Evolutionary conservation across 345 rosid species (phyloP).

Genomic region (Pugionium dolabratum): DNA sequence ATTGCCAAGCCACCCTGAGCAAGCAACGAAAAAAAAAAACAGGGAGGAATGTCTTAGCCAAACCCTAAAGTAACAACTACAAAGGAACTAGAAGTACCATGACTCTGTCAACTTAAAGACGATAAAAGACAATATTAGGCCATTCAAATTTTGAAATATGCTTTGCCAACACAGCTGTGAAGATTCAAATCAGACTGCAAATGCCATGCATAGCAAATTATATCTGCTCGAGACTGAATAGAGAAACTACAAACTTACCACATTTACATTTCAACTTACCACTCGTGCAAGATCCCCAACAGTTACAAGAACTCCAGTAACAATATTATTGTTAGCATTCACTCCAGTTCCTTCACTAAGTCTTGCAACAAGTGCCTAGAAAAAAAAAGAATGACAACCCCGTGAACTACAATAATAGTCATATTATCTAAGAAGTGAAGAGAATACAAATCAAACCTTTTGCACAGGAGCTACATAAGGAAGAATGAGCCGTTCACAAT

Average conservation of each 20-base stretch:
- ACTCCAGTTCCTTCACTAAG: conserved; percentile 81
- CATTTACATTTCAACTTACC: conserved; percentile 55
- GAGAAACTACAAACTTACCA: conserved; percentile 23
- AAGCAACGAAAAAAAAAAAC: conserved; percentile 24
- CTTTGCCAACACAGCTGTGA: conserved; percentile 27
- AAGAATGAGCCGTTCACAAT: conserved; percentile 83
- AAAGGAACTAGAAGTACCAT: conserved; percentile 20
- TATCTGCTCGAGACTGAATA: conserved; percentile 11
- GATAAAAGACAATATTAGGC: conserved; percentile 5
- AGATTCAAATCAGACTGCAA: conserved; percentile 20
- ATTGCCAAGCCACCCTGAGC: conserved; percentile 94
- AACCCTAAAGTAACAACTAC: conserved; percentile 19
- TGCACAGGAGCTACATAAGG: conserved; percentile 96
- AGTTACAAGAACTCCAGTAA: conserved; percentile 94
- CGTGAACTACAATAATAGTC: conserved; percentile 17
- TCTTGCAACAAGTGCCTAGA: conserved; percentile 94
- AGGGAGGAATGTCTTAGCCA: conserved; percentile 17
- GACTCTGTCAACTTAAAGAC: conserved; percentile 19
- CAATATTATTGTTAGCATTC: conserved; percentile 82
- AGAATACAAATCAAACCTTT: conserved; percentile 62
- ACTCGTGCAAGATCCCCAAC: conserved; percentile 99
- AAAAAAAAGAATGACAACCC: conserved; percentile 37
- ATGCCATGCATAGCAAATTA: conserved; percentile 8
- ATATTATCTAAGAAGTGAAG: conserved; percentile 25
- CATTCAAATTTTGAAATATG: conserved; percentile 23